Percentiles rank a stretch among this genome's conserved stretches.
phyloP scores from a whole-genome alignment of 1,284 basidiomycete genomes.

The Pholiota adiposa region DNA sequence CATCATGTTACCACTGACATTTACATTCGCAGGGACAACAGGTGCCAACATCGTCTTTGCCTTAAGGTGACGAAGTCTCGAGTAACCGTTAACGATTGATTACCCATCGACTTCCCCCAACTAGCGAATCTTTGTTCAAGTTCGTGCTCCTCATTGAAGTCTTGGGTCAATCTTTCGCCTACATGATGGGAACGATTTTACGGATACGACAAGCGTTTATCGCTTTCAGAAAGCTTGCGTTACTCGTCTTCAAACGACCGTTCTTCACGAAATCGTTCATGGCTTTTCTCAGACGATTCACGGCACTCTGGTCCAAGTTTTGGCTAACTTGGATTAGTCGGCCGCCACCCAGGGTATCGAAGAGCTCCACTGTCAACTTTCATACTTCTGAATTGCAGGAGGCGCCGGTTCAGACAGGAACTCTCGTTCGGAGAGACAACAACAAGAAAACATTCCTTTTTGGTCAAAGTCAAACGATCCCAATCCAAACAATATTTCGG shows the following conservation, averaged over 20 bases:
- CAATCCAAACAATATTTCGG: no score
- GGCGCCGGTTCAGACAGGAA: background rate
- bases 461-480: background rate
- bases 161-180: background rate
- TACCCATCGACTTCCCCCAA: background rate
- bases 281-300: background rate
- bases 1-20: no score
- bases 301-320: background rate
- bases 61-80: background rate
- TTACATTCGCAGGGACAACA: background rate
- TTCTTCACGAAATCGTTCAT: background rate
- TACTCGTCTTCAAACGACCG: background rate
- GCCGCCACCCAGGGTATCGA: background rate
- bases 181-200: background rate
- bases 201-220: background rate
- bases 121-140: background rate
- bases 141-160: background rate
- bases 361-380: background rate
- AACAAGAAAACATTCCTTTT: background rate
- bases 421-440: no score
- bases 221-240: background rate
- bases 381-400: background rate
- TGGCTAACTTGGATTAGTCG: no score
- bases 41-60: background rate
- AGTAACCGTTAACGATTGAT: background rate